Conservation (phyloP, 225 moss, liverwort and hornwort species). For the Pleurozium schreberi region DNA sequence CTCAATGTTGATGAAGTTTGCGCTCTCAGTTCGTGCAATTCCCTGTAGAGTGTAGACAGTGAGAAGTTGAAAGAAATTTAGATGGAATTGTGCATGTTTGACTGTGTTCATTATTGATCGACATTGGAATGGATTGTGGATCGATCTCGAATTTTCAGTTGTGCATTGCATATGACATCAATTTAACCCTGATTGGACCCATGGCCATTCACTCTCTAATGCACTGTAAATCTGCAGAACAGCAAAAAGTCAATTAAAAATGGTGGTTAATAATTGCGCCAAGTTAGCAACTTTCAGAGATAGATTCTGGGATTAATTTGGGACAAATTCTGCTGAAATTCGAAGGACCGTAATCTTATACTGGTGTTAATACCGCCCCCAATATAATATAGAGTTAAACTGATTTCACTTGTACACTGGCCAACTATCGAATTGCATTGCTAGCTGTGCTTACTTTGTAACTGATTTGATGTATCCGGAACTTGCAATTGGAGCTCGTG, state of each 20-base stretch:
- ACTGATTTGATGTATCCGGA: neutral
- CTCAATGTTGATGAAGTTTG: neutral
- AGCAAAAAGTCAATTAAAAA: no score
- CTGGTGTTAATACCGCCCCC: neutral
- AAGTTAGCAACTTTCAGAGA: neutral
- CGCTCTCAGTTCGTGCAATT: neutral
- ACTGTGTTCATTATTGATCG: neutral
- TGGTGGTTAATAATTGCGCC: neutral
- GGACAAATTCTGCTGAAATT: neutral
- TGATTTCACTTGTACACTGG: neutral
- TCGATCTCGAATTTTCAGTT: neutral
- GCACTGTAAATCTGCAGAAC: neutral
- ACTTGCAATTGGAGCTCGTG: neutral
- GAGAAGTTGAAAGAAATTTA: neutral
- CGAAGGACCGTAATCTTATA: neutral
- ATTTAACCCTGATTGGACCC: neutral
- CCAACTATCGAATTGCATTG: neutral
- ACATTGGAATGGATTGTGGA: neutral
- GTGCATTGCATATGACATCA: neutral
- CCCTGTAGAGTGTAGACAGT: neutral
- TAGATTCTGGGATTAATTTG: neutral
- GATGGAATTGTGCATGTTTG: no score
- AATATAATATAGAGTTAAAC: neutral
- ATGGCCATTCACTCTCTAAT: neutral
- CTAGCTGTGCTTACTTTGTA: no score